Evolutionary conservation across 441 rosid species (phyloP), one percentile per base, ranked within the genome.

Genomic region (Jatropha podagrica): DNA sequence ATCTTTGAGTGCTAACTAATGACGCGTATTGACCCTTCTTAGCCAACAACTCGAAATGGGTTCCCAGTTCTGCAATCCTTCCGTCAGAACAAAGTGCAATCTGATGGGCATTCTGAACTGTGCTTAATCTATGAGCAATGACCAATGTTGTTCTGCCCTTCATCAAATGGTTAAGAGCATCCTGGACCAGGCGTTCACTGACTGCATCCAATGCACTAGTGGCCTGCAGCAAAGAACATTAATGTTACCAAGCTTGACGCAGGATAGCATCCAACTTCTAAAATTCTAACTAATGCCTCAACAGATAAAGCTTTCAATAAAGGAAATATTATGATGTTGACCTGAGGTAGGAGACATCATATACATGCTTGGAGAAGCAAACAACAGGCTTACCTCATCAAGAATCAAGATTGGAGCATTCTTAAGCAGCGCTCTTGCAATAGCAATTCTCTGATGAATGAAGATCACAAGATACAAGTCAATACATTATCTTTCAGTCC

Each of bases 191-290:
- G 20, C 92, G 91, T 81, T 92, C 97, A 54, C 99, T 93, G 42
- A 88, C 88, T 60, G 96, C 93, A 83, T 95, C 99, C 85, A 95
- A 76, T 1, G 98, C 97, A 81, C 99, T 95, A 4, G 97, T 93
- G 64, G 98, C 98, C 98, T 91, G 86, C 76, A 74, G 49, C 67
- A 81, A 61, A 54, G 61, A 67, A 72, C 13, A 75, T 12, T 12
- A 44, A 49, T 38, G 42, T 65, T 61, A 58, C 56, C 23, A 74
- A 52, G 54, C 37, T 69, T 51, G 63, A 70, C 58, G 59, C 66
- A 7, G 32, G 63, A 32, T 27, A 41, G 15, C 27, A 68, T 49
- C 56, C 58, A 44, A 44, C 6, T 44, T 44, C 48, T 44, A 12
- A 37, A 56, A 11, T 61, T 65, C 62, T 63, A 38, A 49, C 32